Evolutionary conservation across 176 grass and related monocot genomes (phyloP).

Genomic region (Sorghum bicolor): Sorghum_bicolor_NCBIv3 NC_012872.2:1592501-1593000

Average conservation of each 20-base stretch:
- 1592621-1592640: too few species aligned
- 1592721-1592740: not conserved
- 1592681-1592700: too few species aligned
- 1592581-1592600: too few species aligned
- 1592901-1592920: conserved; percentile 21
- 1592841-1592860: not conserved
- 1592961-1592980: not conserved
- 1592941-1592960: not conserved
- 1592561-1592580: too few species aligned
- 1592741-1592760: not conserved
- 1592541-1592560: too few species aligned
- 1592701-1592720: not conserved
- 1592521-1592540: too few species aligned
- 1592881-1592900: not conserved
- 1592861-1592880: not conserved
- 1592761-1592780: not conserved
- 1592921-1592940: not conserved
- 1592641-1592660: too few species aligned
- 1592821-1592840: not conserved
- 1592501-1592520: too few species aligned
- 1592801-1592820: not conserved
- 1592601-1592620: too few species aligned
- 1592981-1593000: not conserved
- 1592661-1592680: too few species aligned
- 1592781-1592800: not conserved